Conservation (phyloP, 2,329 filamentous ascomycete species). For the Neonectria coccinea region DNA sequence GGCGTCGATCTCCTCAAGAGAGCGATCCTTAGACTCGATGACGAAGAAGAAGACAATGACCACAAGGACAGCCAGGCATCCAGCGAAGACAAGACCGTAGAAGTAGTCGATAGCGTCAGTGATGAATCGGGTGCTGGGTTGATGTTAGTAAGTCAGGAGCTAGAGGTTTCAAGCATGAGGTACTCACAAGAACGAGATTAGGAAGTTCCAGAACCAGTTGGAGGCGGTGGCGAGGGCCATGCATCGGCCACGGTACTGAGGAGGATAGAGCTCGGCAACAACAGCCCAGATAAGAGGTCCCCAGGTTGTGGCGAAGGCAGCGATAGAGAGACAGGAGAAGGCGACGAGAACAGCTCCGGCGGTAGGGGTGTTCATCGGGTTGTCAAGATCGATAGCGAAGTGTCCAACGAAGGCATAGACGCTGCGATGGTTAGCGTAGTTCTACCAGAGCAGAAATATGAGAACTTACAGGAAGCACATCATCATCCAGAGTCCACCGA, state of each 20-base stretch:
- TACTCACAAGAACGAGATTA: constrained; percentile 61
- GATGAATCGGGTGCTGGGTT: constrained; percentile 73
- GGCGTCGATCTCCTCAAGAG: constrained; percentile 80
- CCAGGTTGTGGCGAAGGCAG: constrained; percentile 76
- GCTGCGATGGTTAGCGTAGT: constrained; percentile 33
- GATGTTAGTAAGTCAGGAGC: constrained; percentile 38
- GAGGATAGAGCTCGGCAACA: constrained; percentile 73
- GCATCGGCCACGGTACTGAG: constrained; percentile 64
- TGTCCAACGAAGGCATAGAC: constrained; percentile 63
- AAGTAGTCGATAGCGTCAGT: constrained; percentile 75
- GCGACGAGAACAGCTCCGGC: constrained; percentile 72
- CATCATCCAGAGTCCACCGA: constrained; percentile 72
- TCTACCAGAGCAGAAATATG: not conserved
- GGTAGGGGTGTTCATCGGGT: constrained; percentile 59
- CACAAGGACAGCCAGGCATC: constrained; percentile 72
- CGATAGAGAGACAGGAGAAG: constrained; percentile 77
- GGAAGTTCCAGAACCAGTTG: constrained; percentile 76
- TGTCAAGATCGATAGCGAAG: constrained; percentile 55
- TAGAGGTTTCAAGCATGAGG: fast-evolving
- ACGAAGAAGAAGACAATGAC: constrained; percentile 81
- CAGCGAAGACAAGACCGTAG: constrained; percentile 79
- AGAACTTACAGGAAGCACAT: constrained; percentile 59
- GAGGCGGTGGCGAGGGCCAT: constrained; percentile 68
- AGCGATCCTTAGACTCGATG: constrained; percentile 77
- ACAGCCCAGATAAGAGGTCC: constrained; percentile 76